phyloP scores from a whole-genome alignment of 352 stramenopile genomes.

The Globisporangium mamillatum region DNA sequence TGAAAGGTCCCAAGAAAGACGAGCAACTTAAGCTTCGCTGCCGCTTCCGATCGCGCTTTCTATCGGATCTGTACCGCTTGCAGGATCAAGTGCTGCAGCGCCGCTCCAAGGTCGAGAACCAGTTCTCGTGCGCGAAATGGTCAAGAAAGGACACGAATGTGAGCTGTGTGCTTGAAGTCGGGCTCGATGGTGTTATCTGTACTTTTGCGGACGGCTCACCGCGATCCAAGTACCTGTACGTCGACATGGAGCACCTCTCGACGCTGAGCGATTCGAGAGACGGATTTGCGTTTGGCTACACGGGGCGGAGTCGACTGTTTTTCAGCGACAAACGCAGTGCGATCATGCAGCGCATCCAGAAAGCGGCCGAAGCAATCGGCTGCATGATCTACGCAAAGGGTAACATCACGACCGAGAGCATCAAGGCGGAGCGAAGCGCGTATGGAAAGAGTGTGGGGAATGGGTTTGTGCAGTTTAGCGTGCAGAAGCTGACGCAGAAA shows the following conservation, averaged over 20 bases:
- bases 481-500: constrained; percentile 70
- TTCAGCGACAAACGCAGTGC: constrained; percentile 57
- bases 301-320: constrained; percentile 63
- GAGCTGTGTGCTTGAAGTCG: constrained; percentile 54
- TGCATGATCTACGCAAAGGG: constrained; percentile 40
- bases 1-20: constrained; percentile 81
- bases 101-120: constrained; percentile 27
- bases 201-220: constrained; percentile 31
- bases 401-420: constrained; percentile 34
- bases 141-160: constrained; percentile 42
- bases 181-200: constrained; percentile 54
- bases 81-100: constrained; percentile 50
- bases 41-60: constrained; percentile 65
- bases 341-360: constrained; percentile 55
- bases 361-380: constrained; percentile 54
- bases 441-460: constrained; percentile 49
- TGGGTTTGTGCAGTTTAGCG: constrained; percentile 68
- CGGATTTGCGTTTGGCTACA: constrained; percentile 66
- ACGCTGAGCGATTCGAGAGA: constrained; percentile 49
- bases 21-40: constrained; percentile 80
- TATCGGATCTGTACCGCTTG: constrained; percentile 79
- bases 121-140: constrained; percentile 68
- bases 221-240: constrained; percentile 79
- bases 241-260: constrained; percentile 78
- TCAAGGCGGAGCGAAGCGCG: constrained; percentile 43